Percentiles rank a stretch among this genome's conserved stretches.
phyloP scores from a whole-genome alignment of 768 basidiomycete genomes.

The Strobilomyces echinocephalus region DNA sequence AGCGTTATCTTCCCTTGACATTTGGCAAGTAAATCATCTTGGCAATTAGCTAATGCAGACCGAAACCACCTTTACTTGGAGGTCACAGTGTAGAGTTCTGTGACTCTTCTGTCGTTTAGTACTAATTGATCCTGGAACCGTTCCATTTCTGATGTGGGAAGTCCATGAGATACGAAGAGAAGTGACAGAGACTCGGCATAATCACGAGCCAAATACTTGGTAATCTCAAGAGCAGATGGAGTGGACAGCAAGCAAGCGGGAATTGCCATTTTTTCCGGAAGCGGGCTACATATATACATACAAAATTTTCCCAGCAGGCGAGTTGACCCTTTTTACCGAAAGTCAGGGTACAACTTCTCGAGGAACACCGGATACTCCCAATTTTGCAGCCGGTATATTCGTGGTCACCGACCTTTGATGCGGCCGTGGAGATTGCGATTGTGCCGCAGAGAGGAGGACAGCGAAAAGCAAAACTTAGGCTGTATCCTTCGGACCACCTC shows the following conservation, averaged over 20 bases:
- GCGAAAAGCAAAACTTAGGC: too few relatives aligned
- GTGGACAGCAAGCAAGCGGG: neutral
- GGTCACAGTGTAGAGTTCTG: too few relatives aligned
- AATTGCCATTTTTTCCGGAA: neutral
- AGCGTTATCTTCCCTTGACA: too few relatives aligned
- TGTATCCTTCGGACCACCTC: too few relatives aligned
- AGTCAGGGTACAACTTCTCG: neutral
- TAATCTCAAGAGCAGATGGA: neutral
- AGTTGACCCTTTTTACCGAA: neutral
- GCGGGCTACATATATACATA: too few relatives aligned
- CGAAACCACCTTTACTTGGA: too few relatives aligned
- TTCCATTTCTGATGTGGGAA: neutral
- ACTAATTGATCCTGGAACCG: neutral
- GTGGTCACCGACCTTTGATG: neutral
- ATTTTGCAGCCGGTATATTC: neutral
- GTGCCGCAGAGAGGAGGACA: too few relatives aligned
- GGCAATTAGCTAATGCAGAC: too few relatives aligned
- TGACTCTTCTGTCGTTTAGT: neutral
- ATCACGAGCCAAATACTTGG: neutral
- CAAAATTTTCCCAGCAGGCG: too few relatives aligned
- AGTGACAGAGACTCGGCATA: neutral
- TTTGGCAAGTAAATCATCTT: too few relatives aligned
- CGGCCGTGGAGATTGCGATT: too few relatives aligned
- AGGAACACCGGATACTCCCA: neutral
- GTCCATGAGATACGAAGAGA: neutral